phyloP scores from a whole-genome alignment of 345 rosid genomes.

The Eucalyptus albens region DNA sequence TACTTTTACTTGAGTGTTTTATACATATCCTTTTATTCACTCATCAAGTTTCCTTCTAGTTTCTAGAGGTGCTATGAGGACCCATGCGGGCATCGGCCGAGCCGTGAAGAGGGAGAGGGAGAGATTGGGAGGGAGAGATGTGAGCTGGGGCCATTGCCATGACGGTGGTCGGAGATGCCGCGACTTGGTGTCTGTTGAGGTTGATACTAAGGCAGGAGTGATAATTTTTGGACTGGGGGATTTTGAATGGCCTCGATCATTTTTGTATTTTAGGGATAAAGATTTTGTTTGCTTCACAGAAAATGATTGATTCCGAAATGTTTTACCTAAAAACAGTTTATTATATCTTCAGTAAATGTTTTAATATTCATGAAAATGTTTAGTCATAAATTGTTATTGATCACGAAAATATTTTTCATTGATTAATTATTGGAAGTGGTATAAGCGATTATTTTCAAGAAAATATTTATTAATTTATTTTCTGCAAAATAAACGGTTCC shows the following conservation, averaged over 20 bases:
- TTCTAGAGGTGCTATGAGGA: not conserved
- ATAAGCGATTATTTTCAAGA: too few relatives aligned
- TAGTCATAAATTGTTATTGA: too few relatives aligned
- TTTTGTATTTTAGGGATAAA: not conserved
- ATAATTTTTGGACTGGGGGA: not conserved
- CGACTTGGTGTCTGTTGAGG: not conserved
- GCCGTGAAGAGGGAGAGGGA: not conserved
- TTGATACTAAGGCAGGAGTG: not conserved
- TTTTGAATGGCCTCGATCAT: not conserved
- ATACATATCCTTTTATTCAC: not conserved
- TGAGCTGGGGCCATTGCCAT: not conserved
- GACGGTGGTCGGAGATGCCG: not conserved
- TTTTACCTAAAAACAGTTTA: rapidly evolving
- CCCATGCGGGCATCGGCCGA: not conserved
- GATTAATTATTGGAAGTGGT: too few relatives aligned
- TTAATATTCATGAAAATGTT: too few relatives aligned
- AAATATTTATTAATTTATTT: too few relatives aligned
- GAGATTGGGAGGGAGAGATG: not conserved
- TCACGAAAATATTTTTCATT: too few relatives aligned
- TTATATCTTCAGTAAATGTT: too few relatives aligned
- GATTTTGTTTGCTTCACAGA: too few relatives aligned
- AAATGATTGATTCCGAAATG: too few relatives aligned
- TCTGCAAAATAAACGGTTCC: rapidly evolving
- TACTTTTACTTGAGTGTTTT: not conserved
- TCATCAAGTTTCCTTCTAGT: not conserved